Evolutionary conservation across 176 grass and related monocot genomes (phyloP).

Genomic region (Eragrostis nindensis): DNA sequence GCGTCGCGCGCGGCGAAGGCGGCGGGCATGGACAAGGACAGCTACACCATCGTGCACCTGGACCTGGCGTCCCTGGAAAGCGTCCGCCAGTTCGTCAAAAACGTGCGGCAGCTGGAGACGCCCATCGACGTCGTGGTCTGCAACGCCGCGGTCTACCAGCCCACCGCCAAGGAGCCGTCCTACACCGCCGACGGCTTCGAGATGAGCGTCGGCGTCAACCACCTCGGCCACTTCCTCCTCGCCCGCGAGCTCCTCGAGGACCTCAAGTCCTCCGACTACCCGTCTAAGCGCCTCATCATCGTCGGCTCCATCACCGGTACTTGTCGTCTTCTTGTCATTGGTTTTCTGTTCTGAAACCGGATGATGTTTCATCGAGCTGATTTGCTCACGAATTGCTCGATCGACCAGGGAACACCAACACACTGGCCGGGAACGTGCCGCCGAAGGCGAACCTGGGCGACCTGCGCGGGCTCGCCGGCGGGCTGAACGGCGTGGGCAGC

Average conservation of each 20-base stretch:
- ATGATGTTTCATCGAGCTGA: too few relatives aligned
- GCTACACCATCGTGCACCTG: slow-evolving; percentile 85
- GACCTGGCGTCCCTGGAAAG: slow-evolving; percentile 94
- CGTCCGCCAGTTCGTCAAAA: slow-evolving; percentile 79
- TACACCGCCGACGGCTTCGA: slow-evolving; percentile 94
- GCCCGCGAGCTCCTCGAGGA: slow-evolving; percentile 74
- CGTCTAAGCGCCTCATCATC: slow-evolving; percentile 89
- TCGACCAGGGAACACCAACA: slow-evolving; percentile 89
- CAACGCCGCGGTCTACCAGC: slow-evolving; percentile 95
- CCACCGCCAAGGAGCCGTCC: slow-evolving; percentile 86
- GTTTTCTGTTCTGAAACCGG: too few relatives aligned
- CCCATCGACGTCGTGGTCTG: slow-evolving; percentile 93
- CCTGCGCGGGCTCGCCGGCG: slow-evolving; percentile 72
- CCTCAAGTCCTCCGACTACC: slow-evolving; percentile 76
- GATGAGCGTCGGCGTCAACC: slow-evolving; percentile 99
- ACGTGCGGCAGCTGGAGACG: slow-evolving; percentile 62
- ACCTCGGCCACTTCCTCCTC: slow-evolving; percentile 94
- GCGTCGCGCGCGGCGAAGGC: slow-evolving; percentile 73
- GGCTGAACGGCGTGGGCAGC: slow-evolving; percentile 61
- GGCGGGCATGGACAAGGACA: slow-evolving; percentile 81
- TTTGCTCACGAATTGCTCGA: too few relatives aligned
- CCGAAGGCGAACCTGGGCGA: slow-evolving; percentile 98
- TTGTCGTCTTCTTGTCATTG: background rate
- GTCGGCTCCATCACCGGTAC: slow-evolving; percentile 95
- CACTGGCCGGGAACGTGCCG: slow-evolving; percentile 80